These are phyloP conservation scores for Scytalidium sp. DNA, from an alignment of 2,329 filamentous ascomycete genomes.

Conservation along the genomic window DNA sequence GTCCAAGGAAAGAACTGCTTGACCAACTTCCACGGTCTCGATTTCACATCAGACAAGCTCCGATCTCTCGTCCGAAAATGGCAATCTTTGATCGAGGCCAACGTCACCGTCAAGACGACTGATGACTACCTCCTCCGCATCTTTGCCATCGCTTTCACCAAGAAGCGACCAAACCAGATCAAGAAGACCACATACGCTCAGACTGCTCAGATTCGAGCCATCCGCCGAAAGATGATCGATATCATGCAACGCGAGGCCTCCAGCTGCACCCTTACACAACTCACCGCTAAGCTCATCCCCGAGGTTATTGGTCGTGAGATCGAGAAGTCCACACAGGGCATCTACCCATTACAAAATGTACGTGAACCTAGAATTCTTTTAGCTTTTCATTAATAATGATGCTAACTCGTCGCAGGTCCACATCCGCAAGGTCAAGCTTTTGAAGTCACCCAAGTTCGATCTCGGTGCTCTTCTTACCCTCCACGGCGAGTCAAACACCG, in stretches of 20 bases:
- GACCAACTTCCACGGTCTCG: constrained; percentile 99
- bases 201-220: constrained; percentile 94
- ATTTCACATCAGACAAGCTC: constrained; percentile 99
- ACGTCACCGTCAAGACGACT: constrained; percentile 99
- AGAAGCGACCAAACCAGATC: constrained; percentile 98
- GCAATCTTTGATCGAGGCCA: constrained; percentile 99
- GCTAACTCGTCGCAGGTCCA: constrained; percentile 69
- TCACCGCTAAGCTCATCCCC: constrained; percentile 97
- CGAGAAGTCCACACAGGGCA: constrained; percentile 98
- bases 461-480: constrained; percentile 93
- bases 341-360: constrained; percentile 99
- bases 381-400: neutral
- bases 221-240: constrained; percentile 99
- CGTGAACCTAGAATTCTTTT: constrained; percentile 29
- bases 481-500: constrained; percentile 94
- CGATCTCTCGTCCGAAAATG: constrained; percentile 99
- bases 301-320: constrained; percentile 99
- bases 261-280: constrained; percentile 91
- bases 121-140: constrained; percentile 99
- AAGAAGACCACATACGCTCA: constrained; percentile 99
- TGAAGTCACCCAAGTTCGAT: constrained; percentile 99
- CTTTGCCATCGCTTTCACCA: constrained; percentile 99
- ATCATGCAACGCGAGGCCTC: constrained; percentile 97
- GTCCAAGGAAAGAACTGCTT: constrained; percentile 99
- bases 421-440: constrained; percentile 99